Percentiles rank a stretch among this genome's conserved stretches.
Conservation (phyloP, 2,329 filamentous ascomycete species). For the Alternaria infectoria region DNA sequence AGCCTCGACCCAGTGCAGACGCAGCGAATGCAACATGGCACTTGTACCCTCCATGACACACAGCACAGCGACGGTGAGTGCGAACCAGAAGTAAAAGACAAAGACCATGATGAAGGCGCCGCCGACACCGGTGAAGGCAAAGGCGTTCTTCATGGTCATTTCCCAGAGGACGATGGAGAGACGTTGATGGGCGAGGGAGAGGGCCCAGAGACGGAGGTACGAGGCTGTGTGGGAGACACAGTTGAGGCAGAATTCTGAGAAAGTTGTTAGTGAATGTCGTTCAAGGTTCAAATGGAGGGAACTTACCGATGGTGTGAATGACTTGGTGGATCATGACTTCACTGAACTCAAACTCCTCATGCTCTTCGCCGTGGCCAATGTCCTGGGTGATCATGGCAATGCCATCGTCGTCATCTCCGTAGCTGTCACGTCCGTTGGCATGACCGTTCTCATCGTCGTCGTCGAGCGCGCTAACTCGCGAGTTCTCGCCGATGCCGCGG, state of each 20-base stretch:
- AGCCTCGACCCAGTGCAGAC: slow-evolving; percentile 95
- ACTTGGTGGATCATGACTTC: slow-evolving; percentile 99
- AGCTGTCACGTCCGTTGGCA: slow-evolving; percentile 66
- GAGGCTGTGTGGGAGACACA: slow-evolving; percentile 98
- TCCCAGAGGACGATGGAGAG: slow-evolving; percentile 93
- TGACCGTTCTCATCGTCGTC: slow-evolving; percentile 77
- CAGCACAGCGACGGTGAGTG: slow-evolving; percentile 77
- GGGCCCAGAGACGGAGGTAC: slow-evolving; percentile 96
- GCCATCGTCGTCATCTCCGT: slow-evolving; percentile 79
- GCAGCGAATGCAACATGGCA: slow-evolving; percentile 90
- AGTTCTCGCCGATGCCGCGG: slow-evolving; percentile 87
- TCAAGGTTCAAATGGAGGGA: neutral
- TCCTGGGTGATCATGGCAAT: slow-evolving; percentile 89
- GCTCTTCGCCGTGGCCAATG: slow-evolving; percentile 73
- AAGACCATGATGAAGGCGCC: slow-evolving; percentile 83
- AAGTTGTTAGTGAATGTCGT: slow-evolving; percentile 26
- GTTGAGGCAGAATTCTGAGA: slow-evolving; percentile 92
- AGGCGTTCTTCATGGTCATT: slow-evolving; percentile 87
- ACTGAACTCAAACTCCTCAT: slow-evolving; percentile 96
- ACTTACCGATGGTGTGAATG: slow-evolving; percentile 94
- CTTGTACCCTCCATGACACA: slow-evolving; percentile 96
- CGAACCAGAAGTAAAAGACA: slow-evolving; percentile 89
- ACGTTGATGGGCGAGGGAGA: slow-evolving; percentile 97
- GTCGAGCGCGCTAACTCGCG: slow-evolving; percentile 86
- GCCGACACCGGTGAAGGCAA: slow-evolving; percentile 67